These are phyloP conservation scores for Talaromyces atroroseus DNA, from an alignment of 2,329 filamentous ascomycete genomes.

Conservation along the genomic window DNA sequence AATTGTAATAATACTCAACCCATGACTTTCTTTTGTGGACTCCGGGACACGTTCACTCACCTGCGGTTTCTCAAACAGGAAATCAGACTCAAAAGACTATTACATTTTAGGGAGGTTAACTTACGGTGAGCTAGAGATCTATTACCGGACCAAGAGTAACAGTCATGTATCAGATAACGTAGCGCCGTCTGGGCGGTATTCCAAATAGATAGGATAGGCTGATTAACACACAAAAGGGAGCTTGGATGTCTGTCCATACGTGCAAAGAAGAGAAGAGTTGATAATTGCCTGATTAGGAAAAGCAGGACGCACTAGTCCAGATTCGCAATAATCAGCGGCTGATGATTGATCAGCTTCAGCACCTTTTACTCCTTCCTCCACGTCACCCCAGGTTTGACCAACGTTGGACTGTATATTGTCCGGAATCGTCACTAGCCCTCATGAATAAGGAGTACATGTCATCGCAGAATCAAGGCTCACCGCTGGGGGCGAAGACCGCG, in stretches of 20 bases:
- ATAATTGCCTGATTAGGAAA: not conserved
- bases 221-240: not conserved
- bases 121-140: not conserved
- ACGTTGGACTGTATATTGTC: not conserved
- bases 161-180: not conserved
- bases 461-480: not conserved
- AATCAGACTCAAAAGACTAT: constrained; percentile 11
- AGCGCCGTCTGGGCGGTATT: not conserved
- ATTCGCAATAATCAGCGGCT: not conserved
- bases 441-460: not conserved
- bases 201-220: not conserved
- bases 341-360: not conserved
- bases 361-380: not conserved
- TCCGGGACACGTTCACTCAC: not conserved
- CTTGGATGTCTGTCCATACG: too few species aligned
- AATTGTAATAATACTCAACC: not conserved
- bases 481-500: not conserved
- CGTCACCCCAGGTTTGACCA: not conserved
- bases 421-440: not conserved
- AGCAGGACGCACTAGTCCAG: not conserved
- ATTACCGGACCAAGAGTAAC: not conserved
- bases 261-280: not conserved
- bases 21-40: too few species aligned
- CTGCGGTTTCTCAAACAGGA: not conserved
- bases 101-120: not conserved